Percentiles rank a stretch among this genome's conserved stretches.
These are phyloP conservation scores for Mortierella sp. DNA, from an alignment of 371 early-diverging fungal species.

Conservation along the genomic window DNA sequence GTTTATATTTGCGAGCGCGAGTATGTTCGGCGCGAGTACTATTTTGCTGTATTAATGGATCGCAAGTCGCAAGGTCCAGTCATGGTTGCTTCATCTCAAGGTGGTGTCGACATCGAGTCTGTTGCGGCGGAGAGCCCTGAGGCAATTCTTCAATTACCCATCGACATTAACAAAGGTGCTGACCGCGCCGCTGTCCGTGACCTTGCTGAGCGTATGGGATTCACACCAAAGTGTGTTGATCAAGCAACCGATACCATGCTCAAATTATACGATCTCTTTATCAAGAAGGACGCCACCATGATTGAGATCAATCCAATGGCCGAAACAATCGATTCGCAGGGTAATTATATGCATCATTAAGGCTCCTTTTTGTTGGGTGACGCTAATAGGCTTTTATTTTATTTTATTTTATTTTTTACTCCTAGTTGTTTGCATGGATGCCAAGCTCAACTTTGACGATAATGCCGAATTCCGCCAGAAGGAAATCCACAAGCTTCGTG, in stretches of 20 bases:
- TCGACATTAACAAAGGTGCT: constrained; percentile 80
- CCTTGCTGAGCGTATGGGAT: constrained; percentile 88
- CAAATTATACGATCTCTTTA: constrained; percentile 95
- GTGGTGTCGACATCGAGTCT: constrained; percentile 97
- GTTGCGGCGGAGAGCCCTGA: constrained; percentile 96
- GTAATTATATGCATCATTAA: constrained; percentile 57
- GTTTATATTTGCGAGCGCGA: constrained; percentile 96
- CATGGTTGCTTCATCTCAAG: constrained; percentile 95
- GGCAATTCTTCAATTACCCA: constrained; percentile 87
- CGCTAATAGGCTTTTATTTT: not conserved
- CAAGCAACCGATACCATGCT: constrained; percentile 92
- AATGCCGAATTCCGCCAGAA: constrained; percentile 98
- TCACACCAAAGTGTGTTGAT: constrained; percentile 83
- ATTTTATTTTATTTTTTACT: not conserved
- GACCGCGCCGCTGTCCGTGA: constrained; percentile 72
- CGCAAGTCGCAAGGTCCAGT: constrained; percentile 95
- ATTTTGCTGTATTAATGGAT: constrained; percentile 98
- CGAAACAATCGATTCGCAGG: constrained; percentile 89
- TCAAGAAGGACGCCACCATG: constrained; percentile 97
- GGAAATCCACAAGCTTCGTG: constrained; percentile 90
- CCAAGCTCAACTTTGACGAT: constrained; percentile 98
- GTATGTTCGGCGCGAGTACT: constrained; percentile 96
- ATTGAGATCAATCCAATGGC: constrained; percentile 99
- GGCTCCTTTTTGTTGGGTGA: no score
- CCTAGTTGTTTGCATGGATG: constrained; percentile 88